Evolutionary conservation across 352 stramenopile species (phyloP).

Genomic region (Salisapilia sapeloensis): DNA sequence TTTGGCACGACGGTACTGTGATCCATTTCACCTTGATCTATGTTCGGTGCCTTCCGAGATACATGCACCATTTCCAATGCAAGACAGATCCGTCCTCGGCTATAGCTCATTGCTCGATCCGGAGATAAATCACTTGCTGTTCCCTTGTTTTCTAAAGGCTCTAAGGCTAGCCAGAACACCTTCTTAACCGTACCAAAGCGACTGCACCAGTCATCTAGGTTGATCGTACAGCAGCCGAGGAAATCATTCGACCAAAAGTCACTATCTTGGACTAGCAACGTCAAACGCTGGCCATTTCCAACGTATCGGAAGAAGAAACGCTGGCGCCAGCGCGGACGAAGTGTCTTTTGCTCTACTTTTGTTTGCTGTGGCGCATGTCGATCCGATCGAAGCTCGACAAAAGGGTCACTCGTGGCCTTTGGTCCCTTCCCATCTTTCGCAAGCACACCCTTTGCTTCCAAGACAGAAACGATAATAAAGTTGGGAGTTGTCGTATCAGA

Average conservation of each 20-base stretch:
- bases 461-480: slow-evolving; percentile 44
- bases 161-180: slow-evolving; percentile 48
- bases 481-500: too few species aligned
- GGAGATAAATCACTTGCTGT: slow-evolving; percentile 25
- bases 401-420: slow-evolving; percentile 45
- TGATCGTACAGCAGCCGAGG: slow-evolving; percentile 46
- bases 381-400: slow-evolving; percentile 28
- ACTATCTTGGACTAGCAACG: slow-evolving; percentile 39
- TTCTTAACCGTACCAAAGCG: slow-evolving; percentile 27
- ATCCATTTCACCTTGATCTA: slow-evolving; percentile 60
- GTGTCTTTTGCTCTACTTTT: slow-evolving; percentile 39
- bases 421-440: slow-evolving; percentile 33
- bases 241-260: slow-evolving; percentile 57
- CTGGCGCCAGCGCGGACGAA: slow-evolving; percentile 48
- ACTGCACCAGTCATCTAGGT: slow-evolving; percentile 37
- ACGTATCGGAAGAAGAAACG: slow-evolving; percentile 46
- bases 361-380: slow-evolving; percentile 42
- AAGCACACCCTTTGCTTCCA: slow-evolving; percentile 33
- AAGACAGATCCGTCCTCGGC: slow-evolving; percentile 40
- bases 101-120: slow-evolving; percentile 24
- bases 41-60: slow-evolving; percentile 22
- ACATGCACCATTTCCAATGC: slow-evolving; percentile 38
- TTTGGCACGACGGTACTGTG: slow-evolving; percentile 34
- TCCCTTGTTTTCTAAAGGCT: slow-evolving; percentile 18
- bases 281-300: slow-evolving; percentile 17